phyloP scores from a whole-genome alignment of 305 asterid species.

The Fraxinus paxiana region DNA sequence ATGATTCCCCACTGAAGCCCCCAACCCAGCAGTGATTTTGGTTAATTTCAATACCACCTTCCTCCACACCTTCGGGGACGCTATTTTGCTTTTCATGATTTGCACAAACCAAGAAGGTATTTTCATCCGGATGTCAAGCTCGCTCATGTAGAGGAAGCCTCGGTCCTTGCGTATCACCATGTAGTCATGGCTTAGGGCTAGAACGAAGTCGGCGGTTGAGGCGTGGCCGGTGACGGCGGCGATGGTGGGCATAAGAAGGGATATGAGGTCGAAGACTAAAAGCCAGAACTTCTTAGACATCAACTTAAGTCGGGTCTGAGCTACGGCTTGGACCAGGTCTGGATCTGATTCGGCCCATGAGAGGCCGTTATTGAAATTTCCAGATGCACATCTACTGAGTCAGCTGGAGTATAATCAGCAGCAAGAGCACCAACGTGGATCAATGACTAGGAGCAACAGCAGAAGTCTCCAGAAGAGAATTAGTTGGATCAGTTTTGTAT shows the following conservation, averaged over 20 bases:
- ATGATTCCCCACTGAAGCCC: slow-evolving; percentile 43
- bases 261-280: slow-evolving; percentile 50
- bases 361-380: slow-evolving; percentile 13
- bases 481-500: no score
- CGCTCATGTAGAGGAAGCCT: slow-evolving; percentile 63
- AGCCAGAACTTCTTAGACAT: slow-evolving; percentile 50
- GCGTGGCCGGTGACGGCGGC: slow-evolving; percentile 72
- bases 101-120: slow-evolving; percentile 51
- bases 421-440: no score
- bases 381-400: no score
- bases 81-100: slow-evolving; percentile 38
- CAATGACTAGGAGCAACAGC: no score
- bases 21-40: slow-evolving; percentile 27
- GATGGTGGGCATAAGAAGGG: slow-evolving; percentile 65
- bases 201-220: slow-evolving; percentile 46
- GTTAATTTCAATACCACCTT: slow-evolving; percentile 20
- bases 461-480: no score
- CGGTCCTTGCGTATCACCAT: slow-evolving; percentile 52
- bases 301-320: slow-evolving; percentile 12
- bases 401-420: no score
- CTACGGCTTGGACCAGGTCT: neutral
- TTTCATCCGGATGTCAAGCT: slow-evolving; percentile 41
- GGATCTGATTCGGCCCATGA: slow-evolving; percentile 44
- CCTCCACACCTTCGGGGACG: slow-evolving; percentile 30
- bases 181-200: slow-evolving; percentile 60